Evolutionary conservation across 495 filamentous ascomycete genomes (phyloP).

Genomic region (Filosporella fistucella): DNA sequence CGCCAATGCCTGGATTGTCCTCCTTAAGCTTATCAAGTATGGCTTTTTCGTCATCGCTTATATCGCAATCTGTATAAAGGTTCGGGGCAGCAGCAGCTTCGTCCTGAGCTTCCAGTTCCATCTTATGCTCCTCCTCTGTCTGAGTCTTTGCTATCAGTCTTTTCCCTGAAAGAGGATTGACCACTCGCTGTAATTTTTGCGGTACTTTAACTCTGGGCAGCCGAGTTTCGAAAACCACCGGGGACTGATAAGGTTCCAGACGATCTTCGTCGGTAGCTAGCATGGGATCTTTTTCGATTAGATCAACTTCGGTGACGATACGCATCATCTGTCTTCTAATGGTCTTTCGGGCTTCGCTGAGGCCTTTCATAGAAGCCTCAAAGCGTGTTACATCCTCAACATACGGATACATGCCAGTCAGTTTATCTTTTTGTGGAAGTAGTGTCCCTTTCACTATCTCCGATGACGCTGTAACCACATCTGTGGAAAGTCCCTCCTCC

Average conservation of each 20-base stretch:
- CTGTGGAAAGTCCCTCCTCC: neutral
- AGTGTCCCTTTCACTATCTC: too few species aligned
- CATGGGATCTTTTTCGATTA: neutral
- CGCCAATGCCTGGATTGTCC: neutral
- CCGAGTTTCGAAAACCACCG: neutral
- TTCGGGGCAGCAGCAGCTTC: neutral
- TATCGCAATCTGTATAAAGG: neutral
- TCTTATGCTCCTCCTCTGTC: neutral
- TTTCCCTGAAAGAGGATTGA: neutral
- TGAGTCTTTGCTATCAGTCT: neutral
- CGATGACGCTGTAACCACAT: neutral
- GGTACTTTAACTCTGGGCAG: neutral
- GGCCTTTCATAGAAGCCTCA: neutral
- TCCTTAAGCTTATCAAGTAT: neutral
- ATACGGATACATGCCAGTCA: neutral
- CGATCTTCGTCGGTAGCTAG: conserved; percentile 1
- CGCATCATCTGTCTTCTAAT: conserved; percentile 2
- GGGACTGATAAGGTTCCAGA: neutral
- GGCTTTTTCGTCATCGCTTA: neutral
- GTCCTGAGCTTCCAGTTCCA: neutral
- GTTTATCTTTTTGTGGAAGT: neutral
- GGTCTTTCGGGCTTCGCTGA: neutral
- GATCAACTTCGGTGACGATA: conserved; percentile 14
- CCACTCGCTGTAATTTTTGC: neutral
- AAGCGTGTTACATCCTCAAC: neutral